Base-by-base conservation (phyloP, 2,329 filamentous ascomycete genomes). In the Ophiosphaerella herpotricha region DNA sequence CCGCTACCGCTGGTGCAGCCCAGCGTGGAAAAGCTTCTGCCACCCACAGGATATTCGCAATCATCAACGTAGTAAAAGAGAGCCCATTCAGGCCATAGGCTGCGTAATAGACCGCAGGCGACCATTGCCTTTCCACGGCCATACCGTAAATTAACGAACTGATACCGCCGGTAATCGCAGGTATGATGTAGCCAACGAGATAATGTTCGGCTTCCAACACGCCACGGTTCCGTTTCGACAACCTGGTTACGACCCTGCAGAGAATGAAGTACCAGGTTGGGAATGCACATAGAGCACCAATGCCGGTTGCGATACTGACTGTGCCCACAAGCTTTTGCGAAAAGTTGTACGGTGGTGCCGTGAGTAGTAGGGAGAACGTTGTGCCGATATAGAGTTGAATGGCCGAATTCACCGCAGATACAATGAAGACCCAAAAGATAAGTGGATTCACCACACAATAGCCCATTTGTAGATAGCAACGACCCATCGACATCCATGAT, bases 11-110 rank as follows among this genome's bases (percentile, higher is more conserved):
- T 1, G 67, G 64, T 5, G 66, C 67, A 3, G 66, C 67, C 66
- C 67, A 71, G 8, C 66, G 57, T 1, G 67, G 67, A 14, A 71
- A 71, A 0, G 64, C 67, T 37, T 71, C 67, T 1, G 66, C 65
- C 2, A 70, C 62, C 67, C 67, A 71, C 35, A 70, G 48, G 1
- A 59, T 69, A 21, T 58, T 69, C 2, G 48, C 52, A 5, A 67
- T 65, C n/a, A 55, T 48, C 2, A 71, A 13, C 1, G 63, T 54
- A 2, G 61, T 54, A 14, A 52, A 67, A 1, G 63, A 63, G 29
- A 70, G 64, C 6, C 64, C 64, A 23, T 67, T 68, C 4, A 68
- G 52, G 0, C 66, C 66, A 13, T 68, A 70, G 0, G 67, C 54
- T 5, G 70, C 7, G 37, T 61, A 70, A n/a, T 58, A 64, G 7